A percentile compares a stretch with the other conserved stretches of the same genome.
Evolutionary conservation across 352 stramenopile species (phyloP).

Genomic region (Phytophthora sansomeana): DNA sequence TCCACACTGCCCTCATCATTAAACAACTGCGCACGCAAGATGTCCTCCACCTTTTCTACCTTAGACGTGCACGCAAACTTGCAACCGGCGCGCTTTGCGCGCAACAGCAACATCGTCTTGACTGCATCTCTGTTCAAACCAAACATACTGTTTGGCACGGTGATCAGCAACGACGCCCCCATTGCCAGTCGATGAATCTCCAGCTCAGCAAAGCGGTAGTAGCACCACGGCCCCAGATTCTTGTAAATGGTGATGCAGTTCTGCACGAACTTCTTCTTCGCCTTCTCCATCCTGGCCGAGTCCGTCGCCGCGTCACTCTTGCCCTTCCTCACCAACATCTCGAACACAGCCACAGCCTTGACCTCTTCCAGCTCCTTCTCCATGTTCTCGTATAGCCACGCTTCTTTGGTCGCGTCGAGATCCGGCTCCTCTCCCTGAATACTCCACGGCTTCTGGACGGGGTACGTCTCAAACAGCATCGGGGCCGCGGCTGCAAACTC

Average conservation of each 20-base stretch:
- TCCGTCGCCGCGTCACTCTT: constrained; percentile 50
- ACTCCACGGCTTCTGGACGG: constrained; percentile 40
- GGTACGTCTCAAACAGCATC: constrained; percentile 71
- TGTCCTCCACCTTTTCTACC: constrained; percentile 62
- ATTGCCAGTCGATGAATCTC: constrained; percentile 73
- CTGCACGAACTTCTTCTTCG: constrained; percentile 62
- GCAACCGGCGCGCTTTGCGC: constrained; percentile 47
- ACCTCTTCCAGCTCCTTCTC: constrained; percentile 54
- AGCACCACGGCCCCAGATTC: constrained; percentile 77
- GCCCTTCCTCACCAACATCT: constrained; percentile 62
- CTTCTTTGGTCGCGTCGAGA: not conserved
- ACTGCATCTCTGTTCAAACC: constrained; percentile 65
- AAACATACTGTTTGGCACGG: constrained; percentile 62
- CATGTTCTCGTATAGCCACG: constrained; percentile 48
- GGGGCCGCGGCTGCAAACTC: constrained; percentile 76
- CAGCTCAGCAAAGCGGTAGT: constrained; percentile 77
- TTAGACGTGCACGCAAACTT: constrained; percentile 62
- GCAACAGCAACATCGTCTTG: constrained; percentile 54
- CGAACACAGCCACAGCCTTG: constrained; percentile 56
- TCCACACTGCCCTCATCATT: constrained; percentile 26
- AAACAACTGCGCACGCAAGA: constrained; percentile 55
- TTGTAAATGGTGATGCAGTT: constrained; percentile 67
- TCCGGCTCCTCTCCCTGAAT: constrained; percentile 23
- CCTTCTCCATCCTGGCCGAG: constrained; percentile 52
- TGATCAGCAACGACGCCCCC: constrained; percentile 59